Percentiles rank a stretch among this genome's conserved stretches.
phyloP scores from a whole-genome alignment of 441 rosid species.

The Corymbia calophylla region DNA sequence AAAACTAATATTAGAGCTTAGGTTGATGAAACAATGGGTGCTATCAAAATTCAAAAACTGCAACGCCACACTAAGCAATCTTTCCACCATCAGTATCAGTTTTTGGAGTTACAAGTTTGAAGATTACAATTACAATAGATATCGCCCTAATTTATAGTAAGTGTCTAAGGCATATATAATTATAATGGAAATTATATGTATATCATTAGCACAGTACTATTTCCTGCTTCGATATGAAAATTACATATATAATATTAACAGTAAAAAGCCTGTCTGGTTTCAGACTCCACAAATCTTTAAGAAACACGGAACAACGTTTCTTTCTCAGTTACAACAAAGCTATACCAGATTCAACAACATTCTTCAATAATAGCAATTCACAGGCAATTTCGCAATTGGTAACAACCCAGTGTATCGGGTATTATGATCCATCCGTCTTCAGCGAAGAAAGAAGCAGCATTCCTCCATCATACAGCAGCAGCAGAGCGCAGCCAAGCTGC shows the following conservation, averaged over 20 bases:
- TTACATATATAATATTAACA: not conserved
- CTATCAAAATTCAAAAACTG: too few relatives aligned
- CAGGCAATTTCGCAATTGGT: not conserved
- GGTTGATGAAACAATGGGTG: too few relatives aligned
- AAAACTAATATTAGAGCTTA: not conserved
- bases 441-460: constrained; percentile 53
- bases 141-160: not conserved
- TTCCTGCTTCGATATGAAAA: not conserved
- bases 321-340: not conserved
- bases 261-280: not conserved
- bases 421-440: not conserved
- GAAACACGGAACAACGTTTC: not conserved
- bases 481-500: constrained; percentile 71
- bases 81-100: too few relatives aligned
- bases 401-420: not conserved
- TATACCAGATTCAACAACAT: not conserved
- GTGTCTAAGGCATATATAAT: not conserved
- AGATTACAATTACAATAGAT: not conserved
- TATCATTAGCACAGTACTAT: not conserved
- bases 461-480: constrained; percentile 85
- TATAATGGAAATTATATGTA: not conserved
- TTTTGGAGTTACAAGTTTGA: not conserved
- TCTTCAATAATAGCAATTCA: not conserved
- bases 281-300: not conserved
- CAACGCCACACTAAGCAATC: not conserved